Base-by-base conservation (phyloP, 306 rosid species). In the Dryas octopetala region DNA sequence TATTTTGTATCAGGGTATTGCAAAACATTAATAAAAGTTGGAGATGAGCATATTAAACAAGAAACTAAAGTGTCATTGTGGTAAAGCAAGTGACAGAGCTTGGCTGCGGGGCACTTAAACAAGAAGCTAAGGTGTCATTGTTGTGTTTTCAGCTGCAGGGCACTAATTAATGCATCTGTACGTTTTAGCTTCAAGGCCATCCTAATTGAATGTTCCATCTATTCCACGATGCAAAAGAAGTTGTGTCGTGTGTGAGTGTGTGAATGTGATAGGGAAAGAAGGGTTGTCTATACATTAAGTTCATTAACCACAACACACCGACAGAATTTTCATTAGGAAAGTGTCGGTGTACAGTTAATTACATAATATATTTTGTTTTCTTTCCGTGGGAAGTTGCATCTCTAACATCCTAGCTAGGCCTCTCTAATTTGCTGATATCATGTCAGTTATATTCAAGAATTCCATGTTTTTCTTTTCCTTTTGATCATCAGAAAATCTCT, bases 331-430 rank as follows among this genome's bases (percentile, higher is more conserved):
- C 84, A 76, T 28, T 62, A 19, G 70, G 28, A 74, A 75, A 79
- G 82, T 87, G 94, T 89, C 91, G 94, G 94, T 84, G 89, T 47
- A 66, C 11, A 70, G 62, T 73, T 44, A 74, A 72, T 14, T 48
- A 10, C 2, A 26, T 45, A 28, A 15, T 10, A 67, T 7, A 50
- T 17, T 47, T 45, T 45, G 46, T 14, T 57, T 13, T 23, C 54
- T 14, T 11, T 57, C 8, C 7, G 7, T 60, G 51, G 9, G 14
- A 64, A 64, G 43, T 64, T 45, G 52, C 7, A n/a, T 4, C 9
- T 43, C 45, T 9, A 45, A 45, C 10, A 45, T 32, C 38, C 38
- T 32, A 32, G 38, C 38, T 32, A 32, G 38, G 38, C 38, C 3
- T 32, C 23, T 32, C 3, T 32, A 32, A 32, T 32, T 32, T 32